Evolutionary conservation across 1,139 yeast species (phyloP).

Genomic region (Geotrichum aggregatum): DNA sequence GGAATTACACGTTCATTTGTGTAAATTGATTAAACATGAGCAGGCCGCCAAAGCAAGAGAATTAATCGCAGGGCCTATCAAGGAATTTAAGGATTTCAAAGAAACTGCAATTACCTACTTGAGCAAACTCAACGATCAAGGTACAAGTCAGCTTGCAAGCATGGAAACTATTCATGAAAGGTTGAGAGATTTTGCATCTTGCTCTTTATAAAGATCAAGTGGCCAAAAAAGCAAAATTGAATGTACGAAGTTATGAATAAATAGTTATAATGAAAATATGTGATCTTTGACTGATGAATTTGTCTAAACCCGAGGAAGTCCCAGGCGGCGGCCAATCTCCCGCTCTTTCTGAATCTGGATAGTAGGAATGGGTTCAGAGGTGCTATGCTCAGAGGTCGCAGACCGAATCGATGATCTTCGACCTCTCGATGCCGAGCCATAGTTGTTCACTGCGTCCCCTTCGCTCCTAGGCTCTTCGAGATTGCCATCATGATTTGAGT

Average conservation of each 20-base stretch:
- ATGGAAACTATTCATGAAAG: background rate
- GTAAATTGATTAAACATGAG: background rate
- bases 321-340: background rate
- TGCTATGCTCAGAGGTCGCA: constrained; percentile 15
- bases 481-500: background rate
- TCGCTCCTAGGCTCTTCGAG: background rate
- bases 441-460: background rate
- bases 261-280: background rate
- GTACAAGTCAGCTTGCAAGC: background rate
- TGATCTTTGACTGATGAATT: too few relatives aligned
- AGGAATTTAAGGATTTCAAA: background rate
- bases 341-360: constrained; percentile 6
- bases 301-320: background rate
- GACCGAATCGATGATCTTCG: constrained; percentile 13
- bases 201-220: background rate
- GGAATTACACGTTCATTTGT: background rate
- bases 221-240: background rate
- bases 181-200: background rate
- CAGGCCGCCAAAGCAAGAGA: background rate
- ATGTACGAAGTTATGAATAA: background rate
- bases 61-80: background rate
- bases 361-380: constrained; percentile 17
- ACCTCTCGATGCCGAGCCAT: background rate
- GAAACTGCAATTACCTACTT: background rate
- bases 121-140: background rate